These are phyloP conservation scores for Epichloe scottii DNA, from an alignment of 2,329 filamentous ascomycete species.

Conservation along the genomic window DNA sequence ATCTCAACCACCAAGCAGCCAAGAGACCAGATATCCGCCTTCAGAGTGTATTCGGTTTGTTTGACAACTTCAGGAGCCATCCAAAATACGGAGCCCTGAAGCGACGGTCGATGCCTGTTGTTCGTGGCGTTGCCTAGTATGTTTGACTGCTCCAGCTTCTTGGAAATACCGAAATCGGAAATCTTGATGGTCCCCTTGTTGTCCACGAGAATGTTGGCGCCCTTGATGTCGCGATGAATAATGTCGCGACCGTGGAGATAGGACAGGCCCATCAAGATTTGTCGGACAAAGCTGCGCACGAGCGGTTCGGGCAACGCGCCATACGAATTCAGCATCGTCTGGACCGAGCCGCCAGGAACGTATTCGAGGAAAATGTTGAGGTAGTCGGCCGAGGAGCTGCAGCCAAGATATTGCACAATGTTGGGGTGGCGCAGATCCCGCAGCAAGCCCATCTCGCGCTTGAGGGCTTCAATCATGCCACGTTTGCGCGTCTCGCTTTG, in stretches of 20 bases:
- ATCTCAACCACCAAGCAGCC: constrained; percentile 97
- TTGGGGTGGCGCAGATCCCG: constrained; percentile 92
- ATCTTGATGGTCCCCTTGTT: constrained; percentile 99
- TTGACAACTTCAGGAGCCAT: constrained; percentile 99
- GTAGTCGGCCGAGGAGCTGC: constrained; percentile 77
- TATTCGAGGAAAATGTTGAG: constrained; percentile 99
- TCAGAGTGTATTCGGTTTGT: constrained; percentile 94
- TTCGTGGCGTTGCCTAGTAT: constrained; percentile 59
- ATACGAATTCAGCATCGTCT: constrained; percentile 97
- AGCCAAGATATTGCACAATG: constrained; percentile 96
- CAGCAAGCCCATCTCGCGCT: constrained; percentile 88
- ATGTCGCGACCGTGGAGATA: constrained; percentile 93
- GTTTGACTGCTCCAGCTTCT: constrained; percentile 88
- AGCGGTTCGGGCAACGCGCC: constrained; percentile 87
- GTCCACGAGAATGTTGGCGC: constrained; percentile 95
- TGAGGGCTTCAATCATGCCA: constrained; percentile 93
- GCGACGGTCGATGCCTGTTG: constrained; percentile 59
- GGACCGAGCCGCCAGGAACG: constrained; percentile 91
- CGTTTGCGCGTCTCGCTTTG: constrained; percentile 86
- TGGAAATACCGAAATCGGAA: constrained; percentile 96
- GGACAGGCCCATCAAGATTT: constrained; percentile 83
- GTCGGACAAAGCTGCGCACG: constrained; percentile 90
- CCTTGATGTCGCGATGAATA: constrained; percentile 98
- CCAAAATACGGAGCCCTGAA: constrained; percentile 98
- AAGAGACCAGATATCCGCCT: constrained; percentile 97